Evolutionary conservation across 176 grass and related monocot genomes (phyloP), one percentile per base, ranked within the genome.

Genomic region (Ensete ventricosum): DNA sequence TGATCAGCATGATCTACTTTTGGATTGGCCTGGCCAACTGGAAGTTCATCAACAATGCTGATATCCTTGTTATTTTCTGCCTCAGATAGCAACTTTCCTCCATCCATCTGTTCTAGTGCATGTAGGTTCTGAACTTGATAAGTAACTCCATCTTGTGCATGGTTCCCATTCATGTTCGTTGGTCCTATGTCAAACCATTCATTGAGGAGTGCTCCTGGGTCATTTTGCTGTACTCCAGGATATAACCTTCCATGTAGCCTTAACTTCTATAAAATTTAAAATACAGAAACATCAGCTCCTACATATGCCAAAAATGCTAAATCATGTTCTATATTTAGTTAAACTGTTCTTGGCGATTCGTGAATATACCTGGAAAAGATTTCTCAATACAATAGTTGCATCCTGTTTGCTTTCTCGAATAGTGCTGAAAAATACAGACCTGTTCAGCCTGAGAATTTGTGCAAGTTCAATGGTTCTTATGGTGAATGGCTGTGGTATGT

Each of bases 181-280:
- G 21, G 17, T 19, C 48, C 43, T 11, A 21, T 50, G 17, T 63
- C 57, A 78, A 58, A 16, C 71, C 78, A 64, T 24, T 50, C 17
- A 49, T 79, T 57, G 52, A 69, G 20, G 62, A 23, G 19, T 73
- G 24, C 9, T 21, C 20, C 8, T 58, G 17, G 54, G 22, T 72
- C 67, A 9, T 51, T 27, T n/a, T 60, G 62, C 71, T 77, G 62
- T 55, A 69, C 55, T 64, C 29, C 66, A 8, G 65, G 23, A 72
- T 69, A 63, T 55, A 70, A 8, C 43, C 9, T 26, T 16, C 77
- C 72, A 12, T 82, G 71, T 66, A 70, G 52, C 11, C 16, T 64
- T 14, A 81, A 67, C 63, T 88, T 87, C 66, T 86, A 55, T 8
- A 68, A 53, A 14, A 55, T 69, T 3, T 4, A 80, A 59, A 19